A percentile compares a stretch with the other conserved stretches of the same genome.
Conservation (phyloP, 345 rosid species). For the Populus pruinosa region DNA sequence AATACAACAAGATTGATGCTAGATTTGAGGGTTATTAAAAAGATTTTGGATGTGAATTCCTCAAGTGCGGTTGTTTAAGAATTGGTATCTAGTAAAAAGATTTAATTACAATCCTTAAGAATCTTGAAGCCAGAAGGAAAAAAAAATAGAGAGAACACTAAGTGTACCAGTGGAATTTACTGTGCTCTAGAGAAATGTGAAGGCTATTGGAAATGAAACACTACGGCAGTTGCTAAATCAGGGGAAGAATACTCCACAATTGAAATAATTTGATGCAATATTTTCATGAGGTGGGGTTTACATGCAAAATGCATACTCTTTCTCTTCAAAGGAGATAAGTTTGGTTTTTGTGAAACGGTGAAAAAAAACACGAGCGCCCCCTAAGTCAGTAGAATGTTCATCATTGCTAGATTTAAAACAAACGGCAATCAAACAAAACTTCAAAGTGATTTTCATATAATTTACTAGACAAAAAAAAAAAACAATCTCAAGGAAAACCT, state of each 20-base stretch:
- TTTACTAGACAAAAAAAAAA: neutral
- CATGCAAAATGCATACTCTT: too few relatives aligned
- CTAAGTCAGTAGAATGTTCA: neutral
- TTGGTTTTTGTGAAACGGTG: too few relatives aligned
- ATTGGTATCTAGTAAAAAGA: neutral
- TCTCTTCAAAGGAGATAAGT: too few relatives aligned
- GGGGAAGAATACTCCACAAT: too few relatives aligned
- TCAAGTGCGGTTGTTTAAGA: neutral
- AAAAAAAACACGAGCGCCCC: too few relatives aligned
- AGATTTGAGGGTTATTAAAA: neutral
- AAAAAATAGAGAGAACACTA: too few relatives aligned
- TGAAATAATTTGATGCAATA: too few relatives aligned
- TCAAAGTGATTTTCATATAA: neutral
- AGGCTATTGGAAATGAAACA: too few relatives aligned
- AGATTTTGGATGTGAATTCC: neutral
- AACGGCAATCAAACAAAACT: slow-evolving; percentile 1
- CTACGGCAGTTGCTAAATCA: too few relatives aligned
- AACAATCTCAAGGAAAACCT: neutral
- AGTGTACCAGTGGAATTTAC: too few relatives aligned
- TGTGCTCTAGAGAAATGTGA: too few relatives aligned
- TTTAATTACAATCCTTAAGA: neutral
- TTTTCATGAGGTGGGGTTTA: too few relatives aligned
- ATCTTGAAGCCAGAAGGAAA: neutral
- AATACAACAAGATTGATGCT: neutral
- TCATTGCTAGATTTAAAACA: neutral